phyloP scores from a whole-genome alignment of 2,329 filamentous ascomycete genomes.

The Scedosporium minutisporum region DNA sequence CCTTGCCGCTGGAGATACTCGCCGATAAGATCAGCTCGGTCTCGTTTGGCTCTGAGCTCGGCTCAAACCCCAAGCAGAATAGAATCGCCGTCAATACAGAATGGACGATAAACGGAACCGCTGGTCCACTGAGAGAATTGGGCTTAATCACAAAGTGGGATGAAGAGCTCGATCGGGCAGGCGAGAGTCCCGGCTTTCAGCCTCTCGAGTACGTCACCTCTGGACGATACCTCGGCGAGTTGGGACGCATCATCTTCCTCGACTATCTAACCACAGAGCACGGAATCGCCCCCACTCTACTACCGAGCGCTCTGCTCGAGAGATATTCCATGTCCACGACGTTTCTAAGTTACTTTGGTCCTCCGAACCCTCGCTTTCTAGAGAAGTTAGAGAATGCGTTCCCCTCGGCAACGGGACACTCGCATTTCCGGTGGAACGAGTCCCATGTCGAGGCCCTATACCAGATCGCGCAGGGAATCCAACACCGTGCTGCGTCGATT shows the following conservation, averaged over 20 bases:
- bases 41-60: conserved; percentile 32
- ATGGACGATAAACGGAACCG: conserved; percentile 71
- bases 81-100: conserved; percentile 74
- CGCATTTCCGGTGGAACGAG: conserved; percentile 52
- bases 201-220: conserved; percentile 80
- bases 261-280: conserved; percentile 48
- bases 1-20: conserved; percentile 53
- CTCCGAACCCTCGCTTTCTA: conserved; percentile 35
- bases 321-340: conserved; percentile 60
- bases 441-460: conserved; percentile 50
- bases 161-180: conserved; percentile 51
- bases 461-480: conserved; percentile 59
- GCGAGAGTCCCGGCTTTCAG: conserved; percentile 66
- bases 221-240: conserved; percentile 67
- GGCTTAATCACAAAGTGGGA: conserved; percentile 65
- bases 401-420: conserved; percentile 32
- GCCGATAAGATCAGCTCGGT: conserved; percentile 34
- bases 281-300: conserved; percentile 25
- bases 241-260: conserved; percentile 60
- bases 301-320: conserved; percentile 47
- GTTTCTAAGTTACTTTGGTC: conserved; percentile 62
- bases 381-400: conserved; percentile 42
- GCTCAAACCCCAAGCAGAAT: conserved; percentile 28
- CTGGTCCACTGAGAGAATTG: conserved; percentile 53
- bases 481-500: conserved; percentile 63